Conservation (phyloP, 2,329 filamentous ascomycete species). For the Beauveria asiatica region DNA sequence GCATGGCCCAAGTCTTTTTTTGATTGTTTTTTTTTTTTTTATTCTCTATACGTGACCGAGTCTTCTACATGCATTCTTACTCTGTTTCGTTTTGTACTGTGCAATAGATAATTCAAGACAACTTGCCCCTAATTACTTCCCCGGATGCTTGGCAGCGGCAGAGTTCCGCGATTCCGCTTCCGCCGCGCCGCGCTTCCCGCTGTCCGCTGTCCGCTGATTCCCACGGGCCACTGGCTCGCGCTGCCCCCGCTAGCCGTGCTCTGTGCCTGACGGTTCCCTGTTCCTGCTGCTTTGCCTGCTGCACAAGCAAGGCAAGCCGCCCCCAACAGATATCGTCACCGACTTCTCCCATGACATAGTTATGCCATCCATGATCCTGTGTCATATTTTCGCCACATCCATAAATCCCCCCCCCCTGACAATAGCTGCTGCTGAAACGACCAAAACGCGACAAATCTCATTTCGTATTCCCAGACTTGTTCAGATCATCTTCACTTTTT, state of each 20-base stretch:
- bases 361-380: not conserved
- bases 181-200: not conserved
- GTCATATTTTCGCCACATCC: conserved; percentile 4
- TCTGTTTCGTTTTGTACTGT: not conserved
- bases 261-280: conserved; percentile 5
- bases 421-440: not conserved
- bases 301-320: not conserved
- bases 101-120: not conserved
- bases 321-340: conserved; percentile 11
- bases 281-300: not conserved
- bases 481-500: not conserved
- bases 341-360: conserved; percentile 3
- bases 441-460: not conserved
- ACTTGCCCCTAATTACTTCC: not conserved
- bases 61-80: not conserved
- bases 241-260: not conserved
- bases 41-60: too few species aligned
- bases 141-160: not conserved
- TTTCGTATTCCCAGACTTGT: not conserved
- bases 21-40: too few species aligned
- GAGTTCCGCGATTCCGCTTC: not conserved
- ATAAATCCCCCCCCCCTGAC: not conserved
- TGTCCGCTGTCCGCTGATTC: not conserved
- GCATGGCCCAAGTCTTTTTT: too few species aligned
- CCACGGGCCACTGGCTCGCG: not conserved